phyloP scores from a whole-genome alignment of 2,329 filamentous ascomycete species.

The Cordyceps pruinosa region DNA sequence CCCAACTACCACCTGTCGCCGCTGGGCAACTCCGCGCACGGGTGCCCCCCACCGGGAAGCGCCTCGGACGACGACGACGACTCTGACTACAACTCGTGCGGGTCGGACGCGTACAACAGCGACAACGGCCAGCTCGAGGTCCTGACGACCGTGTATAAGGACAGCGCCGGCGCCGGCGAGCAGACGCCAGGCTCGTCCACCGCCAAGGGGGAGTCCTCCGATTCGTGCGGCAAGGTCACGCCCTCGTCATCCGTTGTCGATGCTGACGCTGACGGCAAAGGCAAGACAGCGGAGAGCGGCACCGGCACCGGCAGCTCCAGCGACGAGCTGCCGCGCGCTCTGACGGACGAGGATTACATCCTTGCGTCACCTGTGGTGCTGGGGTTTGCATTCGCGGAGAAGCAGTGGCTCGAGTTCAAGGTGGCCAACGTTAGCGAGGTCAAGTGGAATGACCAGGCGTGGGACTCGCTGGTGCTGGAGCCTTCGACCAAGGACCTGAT shows the following conservation, averaged over 20 bases:
- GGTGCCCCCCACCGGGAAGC: conserved; percentile 51
- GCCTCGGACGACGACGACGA: conserved; percentile 44
- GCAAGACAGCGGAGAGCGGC: background rate
- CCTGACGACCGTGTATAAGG: conserved; percentile 47
- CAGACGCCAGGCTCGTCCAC: conserved; percentile 10
- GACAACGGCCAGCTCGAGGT: conserved; percentile 34
- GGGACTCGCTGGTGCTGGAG: conserved; percentile 70
- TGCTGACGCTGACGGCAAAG: background rate
- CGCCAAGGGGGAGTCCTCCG: conserved; percentile 14
- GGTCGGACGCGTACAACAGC: conserved; percentile 34
- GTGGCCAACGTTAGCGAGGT: conserved; percentile 76
- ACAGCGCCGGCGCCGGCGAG: conserved; percentile 20
- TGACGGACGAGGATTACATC: conserved; percentile 77
- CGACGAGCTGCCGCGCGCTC: conserved; percentile 38
- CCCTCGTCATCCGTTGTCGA: conserved; percentile 2
- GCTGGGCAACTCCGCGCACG: conserved; percentile 40
- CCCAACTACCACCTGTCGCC: conserved; percentile 76
- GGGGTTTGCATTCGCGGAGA: conserved; percentile 82
- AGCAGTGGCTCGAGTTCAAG: conserved; percentile 83
- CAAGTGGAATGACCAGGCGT: conserved; percentile 76
- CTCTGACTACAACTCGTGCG: conserved; percentile 32
- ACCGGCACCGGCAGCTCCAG: conserved; percentile 17
- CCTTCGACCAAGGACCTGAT: conserved; percentile 58
- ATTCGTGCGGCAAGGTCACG: conserved; percentile 6
- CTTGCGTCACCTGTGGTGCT: conserved; percentile 79